Percentiles rank a stretch among this genome's conserved stretches.
Evolutionary conservation across 2,329 filamentous ascomycete genomes (phyloP).

Genomic region (Fusarium mexicanum): DNA sequence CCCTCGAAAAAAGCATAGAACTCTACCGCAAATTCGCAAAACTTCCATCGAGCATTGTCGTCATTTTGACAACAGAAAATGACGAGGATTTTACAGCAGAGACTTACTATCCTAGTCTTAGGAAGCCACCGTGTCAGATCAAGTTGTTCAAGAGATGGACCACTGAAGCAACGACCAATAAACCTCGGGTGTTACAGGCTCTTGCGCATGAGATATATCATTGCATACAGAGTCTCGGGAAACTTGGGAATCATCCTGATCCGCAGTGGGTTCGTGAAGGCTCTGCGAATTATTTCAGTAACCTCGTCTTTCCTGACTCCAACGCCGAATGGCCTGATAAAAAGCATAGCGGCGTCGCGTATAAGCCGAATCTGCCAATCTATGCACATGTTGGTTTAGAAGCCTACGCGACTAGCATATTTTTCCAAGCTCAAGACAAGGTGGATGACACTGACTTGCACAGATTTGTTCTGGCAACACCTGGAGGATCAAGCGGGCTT

Average conservation of each 20-base stretch:
- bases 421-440: constrained; percentile 13
- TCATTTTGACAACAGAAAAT: constrained; percentile 7
- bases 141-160: constrained; percentile 12
- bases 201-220: constrained; percentile 30
- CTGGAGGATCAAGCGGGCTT: neutral
- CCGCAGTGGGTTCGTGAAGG: constrained; percentile 12
- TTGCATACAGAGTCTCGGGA: constrained; percentile 8
- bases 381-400: constrained; percentile 10
- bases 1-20: constrained; percentile 1
- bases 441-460: neutral
- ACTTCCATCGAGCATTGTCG: constrained; percentile 1
- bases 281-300: constrained; percentile 32
- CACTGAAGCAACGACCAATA: neutral
- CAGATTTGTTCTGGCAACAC: constrained; percentile 9
- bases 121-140: constrained; percentile 10
- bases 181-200: constrained; percentile 6
- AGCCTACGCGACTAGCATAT: constrained; percentile 10
- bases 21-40: constrained; percentile 10
- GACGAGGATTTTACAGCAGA: neutral
- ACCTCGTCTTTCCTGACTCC: constrained; percentile 13
- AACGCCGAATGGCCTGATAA: constrained; percentile 21
- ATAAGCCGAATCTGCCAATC: constrained; percentile 16
- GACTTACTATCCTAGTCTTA: constrained; percentile 8
- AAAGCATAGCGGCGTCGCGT: neutral
- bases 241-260: neutral